Percentiles rank a stretch among this genome's conserved stretches.
phyloP scores from a whole-genome alignment of 2,329 filamentous ascomycete genomes.

The Penicillium italicum region DNA sequence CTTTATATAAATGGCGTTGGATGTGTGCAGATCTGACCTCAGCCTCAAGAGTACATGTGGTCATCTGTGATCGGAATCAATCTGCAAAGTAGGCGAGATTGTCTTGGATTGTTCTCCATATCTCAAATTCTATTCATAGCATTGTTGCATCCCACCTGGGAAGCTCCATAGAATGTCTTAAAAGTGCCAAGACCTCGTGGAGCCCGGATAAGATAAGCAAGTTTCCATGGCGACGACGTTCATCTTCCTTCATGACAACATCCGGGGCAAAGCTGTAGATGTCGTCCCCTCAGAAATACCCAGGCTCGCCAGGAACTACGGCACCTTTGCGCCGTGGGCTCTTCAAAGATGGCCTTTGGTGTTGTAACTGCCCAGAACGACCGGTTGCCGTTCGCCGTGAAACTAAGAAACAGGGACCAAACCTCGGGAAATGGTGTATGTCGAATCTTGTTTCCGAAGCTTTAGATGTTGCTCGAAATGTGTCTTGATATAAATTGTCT shows the following conservation, averaged over 20 bases:
- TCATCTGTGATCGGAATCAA: neutral
- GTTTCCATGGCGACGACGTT: constrained; percentile 8
- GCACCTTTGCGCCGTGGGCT: constrained; percentile 33
- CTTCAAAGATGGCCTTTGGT: constrained; percentile 47
- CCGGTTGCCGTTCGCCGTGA: constrained; percentile 54
- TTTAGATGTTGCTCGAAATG: neutral
- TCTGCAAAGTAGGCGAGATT: neutral
- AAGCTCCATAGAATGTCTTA: neutral
- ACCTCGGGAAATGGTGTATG: constrained; percentile 55
- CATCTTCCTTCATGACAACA: neutral
- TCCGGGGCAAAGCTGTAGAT: constrained; percentile 19
- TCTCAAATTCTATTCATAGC: neutral
- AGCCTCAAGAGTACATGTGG: neutral
- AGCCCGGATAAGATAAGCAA: constrained; percentile 3
- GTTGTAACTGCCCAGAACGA: constrained; percentile 55
- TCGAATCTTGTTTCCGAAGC: neutral
- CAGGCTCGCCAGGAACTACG: constrained; percentile 20
- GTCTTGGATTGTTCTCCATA: neutral
- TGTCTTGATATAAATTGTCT: neutral
- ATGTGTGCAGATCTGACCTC: neutral
- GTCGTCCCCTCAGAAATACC: constrained; percentile 23
- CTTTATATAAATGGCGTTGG: neutral
- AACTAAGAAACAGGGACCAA: constrained; percentile 55
- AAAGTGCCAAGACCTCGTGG: constrained; percentile 1
- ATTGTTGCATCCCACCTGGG: neutral